Base-by-base conservation (phyloP, 2,329 filamentous ascomycete genomes). In the Hypoxylon sp. region DNA sequence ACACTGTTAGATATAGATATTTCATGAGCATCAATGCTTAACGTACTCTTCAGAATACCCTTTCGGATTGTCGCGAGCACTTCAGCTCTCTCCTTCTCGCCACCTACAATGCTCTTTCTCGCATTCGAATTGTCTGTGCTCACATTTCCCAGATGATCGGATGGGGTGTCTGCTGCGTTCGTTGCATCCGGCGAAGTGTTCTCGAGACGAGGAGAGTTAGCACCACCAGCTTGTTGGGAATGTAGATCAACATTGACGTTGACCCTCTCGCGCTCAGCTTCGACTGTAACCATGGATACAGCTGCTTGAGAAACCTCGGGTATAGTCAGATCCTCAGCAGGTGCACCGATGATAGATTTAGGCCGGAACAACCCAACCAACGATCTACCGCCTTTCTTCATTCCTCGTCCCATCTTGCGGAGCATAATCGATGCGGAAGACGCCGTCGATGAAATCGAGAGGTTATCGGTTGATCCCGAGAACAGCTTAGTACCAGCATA, bases 401-500 rank as follows among this genome's bases (percentile, higher is more conserved):
- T 92, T n/a, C 95, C 94, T 71, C 94, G 93, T 61, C 96, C 96
- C 96, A 99, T 99, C 83, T 99, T 99, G 58, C 96, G 90, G 72
- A 99, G 92, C 93, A 97, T 97, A 74, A 97, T 90, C 30, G 93
- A 97, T 34, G 93, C 93, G 19, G 93, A 97, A 5, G 93, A 97
- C 19, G 93, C 93, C 9, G 93, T 97, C 3, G 93, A 97, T 1
- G 93, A 95, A 70, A 97, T 93, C 13, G 93, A 97, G 48, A 99
- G 82, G 73, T 98, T 98, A 80, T 99, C 96, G 0, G 93, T 98
- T 3, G 96, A 99, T 13, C 93, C 92, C 14, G 90, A 88, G 77
- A 98, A 98, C 70, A 95, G 88, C 70, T 91, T 91, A 63, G 91
- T 92, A 13, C 93, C 93, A 23, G 92, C 92, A 78, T 99, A 99